Evolutionary conservation across 2,329 filamentous ascomycete genomes (phyloP).

Genomic region (Fonsecaea monophora): DNA sequence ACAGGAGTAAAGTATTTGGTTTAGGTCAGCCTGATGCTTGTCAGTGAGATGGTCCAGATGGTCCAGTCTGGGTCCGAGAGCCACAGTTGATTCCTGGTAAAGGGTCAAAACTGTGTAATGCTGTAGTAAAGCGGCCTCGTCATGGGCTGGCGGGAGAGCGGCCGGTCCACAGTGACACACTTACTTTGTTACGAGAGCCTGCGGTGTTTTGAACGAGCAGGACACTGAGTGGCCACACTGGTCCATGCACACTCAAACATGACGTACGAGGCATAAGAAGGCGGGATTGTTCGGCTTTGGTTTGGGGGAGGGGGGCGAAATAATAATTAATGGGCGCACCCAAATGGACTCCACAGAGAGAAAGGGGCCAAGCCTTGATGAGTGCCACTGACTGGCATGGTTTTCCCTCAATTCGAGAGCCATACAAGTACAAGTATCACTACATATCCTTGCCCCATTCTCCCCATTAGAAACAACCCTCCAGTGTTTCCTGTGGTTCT

Average conservation of each 20-base stretch:
- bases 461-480: neutral
- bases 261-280: constrained; percentile 2
- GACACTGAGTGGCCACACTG: neutral
- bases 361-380: neutral
- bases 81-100: neutral
- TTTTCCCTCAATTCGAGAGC: neutral
- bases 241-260: neutral
- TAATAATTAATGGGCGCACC: neutral
- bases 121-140: neutral
- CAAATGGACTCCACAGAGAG: neutral
- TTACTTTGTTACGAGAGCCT: neutral
- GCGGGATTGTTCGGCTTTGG: constrained; percentile 5
- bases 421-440: neutral
- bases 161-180: neutral
- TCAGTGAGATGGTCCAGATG: constrained; percentile 10
- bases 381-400: neutral
- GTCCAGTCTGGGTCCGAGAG: neutral
- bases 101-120: neutral
- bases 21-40: constrained; percentile 24
- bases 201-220: neutral
- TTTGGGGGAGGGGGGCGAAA: neutral
- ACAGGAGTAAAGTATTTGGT: constrained; percentile 15
- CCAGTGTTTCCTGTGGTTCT: neutral
- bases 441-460: no score
- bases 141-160: neutral